Base-by-base conservation (phyloP, 495 filamentous ascomycete species). In the Hyaloscypha variabilis region DNA sequence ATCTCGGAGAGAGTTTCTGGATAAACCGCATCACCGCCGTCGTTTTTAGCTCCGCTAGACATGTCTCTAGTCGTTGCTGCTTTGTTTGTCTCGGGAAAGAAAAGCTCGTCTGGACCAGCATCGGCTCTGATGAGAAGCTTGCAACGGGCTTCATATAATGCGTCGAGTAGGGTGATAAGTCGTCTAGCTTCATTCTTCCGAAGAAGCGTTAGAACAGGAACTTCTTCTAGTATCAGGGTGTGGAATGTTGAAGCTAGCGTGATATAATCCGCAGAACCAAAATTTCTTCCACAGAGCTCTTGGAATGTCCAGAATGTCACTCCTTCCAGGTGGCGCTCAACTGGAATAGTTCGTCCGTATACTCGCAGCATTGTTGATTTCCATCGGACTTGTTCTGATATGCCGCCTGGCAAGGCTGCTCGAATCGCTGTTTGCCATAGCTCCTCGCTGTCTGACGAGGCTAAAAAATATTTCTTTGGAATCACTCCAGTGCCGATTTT, bases 191-290 rank as follows among this genome's bases (percentile, higher is more conserved):
- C 88, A 73, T 91, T 91, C 74, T 90, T 91, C 72, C 85, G 84
- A 0, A 81, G 70, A 0, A 83, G 31, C 2, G 79, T 81, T 2
- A 91, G 73, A 21, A 85, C 68, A 0, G 89, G 88, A 28, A 91
- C 78, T 8, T 81, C 72, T 60, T 82, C 80, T 50, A 91, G 77
- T 70, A 91, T 83, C 58, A 92, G 76, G 0, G 88, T 90, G 72
- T 90, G 88, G 73, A 84, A 91, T 60, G 78, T 87, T 1, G 87
- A 89, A 1, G 89, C 87, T 62, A 91, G 77, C 8, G 86, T 87
- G 60, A 90, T 86, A 75, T 91, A 91, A 76, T 92, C 90, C 24
- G 89, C 89, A 36, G 88, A 87, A 0, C 89, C 90, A 26, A 90
- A 81, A 8, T 75, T 74, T 6, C 75, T 74, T 31, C 71, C 67